A percentile compares a stretch with the other conserved stretches of the same genome.
phyloP scores from a whole-genome alignment of 108 stramenopile species.

The Nannochloropsis gaditana region DNA sequence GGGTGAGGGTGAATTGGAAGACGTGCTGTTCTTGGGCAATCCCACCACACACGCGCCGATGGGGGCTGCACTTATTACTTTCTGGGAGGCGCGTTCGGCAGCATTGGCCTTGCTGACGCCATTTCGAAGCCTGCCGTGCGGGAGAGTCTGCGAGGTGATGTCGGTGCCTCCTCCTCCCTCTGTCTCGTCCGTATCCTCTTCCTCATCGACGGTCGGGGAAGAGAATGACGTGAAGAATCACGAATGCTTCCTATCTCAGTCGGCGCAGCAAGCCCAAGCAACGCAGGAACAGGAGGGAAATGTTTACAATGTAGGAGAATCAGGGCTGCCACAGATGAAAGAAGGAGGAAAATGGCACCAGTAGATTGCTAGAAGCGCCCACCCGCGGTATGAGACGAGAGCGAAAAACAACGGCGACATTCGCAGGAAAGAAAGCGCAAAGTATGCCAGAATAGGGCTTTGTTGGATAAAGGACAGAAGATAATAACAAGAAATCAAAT shows the following conservation, averaged over 20 bases:
- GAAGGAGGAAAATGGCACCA: not conserved
- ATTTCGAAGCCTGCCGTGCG: not conserved
- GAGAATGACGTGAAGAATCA: not conserved
- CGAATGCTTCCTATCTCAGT: not conserved
- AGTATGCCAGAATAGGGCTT: too few species aligned
- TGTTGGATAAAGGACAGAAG: too few species aligned
- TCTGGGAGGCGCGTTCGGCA: not conserved
- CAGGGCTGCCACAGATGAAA: not conserved
- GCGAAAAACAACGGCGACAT: too few species aligned
- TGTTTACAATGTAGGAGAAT: not conserved
- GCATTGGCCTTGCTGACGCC: not conserved
- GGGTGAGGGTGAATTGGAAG: not conserved
- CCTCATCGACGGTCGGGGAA: not conserved
- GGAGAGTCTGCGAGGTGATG: not conserved
- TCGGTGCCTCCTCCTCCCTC: conserved; percentile 2
- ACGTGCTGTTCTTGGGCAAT: not conserved
- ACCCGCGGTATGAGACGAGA: too few species aligned
- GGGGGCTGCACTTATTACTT: not conserved
- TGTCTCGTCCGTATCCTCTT: not conserved
- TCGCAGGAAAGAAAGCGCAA: too few species aligned
- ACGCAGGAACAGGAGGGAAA: not conserved
- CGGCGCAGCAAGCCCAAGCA: not conserved
- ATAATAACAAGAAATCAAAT: too few species aligned
- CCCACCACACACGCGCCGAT: not conserved
- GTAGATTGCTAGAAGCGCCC: not conserved